phyloP scores from a whole-genome alignment of 345 rosid genomes.

The Geranium rotundifolium region DNA sequence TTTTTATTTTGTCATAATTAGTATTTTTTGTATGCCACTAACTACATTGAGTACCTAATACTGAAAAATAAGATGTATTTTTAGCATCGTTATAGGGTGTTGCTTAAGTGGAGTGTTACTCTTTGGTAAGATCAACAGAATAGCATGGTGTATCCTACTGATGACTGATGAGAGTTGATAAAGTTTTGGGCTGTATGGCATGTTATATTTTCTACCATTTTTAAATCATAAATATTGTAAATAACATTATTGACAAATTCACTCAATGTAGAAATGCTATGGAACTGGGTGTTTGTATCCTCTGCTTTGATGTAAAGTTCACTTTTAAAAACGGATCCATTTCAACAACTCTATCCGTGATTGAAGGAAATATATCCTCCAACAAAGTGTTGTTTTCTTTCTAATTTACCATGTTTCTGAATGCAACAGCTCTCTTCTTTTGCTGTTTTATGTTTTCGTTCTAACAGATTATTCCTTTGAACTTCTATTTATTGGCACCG shows the following conservation, averaged over 20 bases:
- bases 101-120: not conserved
- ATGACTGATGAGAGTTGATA: not conserved
- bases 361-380: no score
- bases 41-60: not conserved
- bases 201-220: not conserved
- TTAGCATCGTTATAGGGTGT: not conserved
- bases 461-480: not conserved
- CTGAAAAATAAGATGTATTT: no score
- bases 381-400: no score
- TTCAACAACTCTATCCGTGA: not conserved
- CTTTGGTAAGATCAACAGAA: no score
- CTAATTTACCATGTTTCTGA: not conserved
- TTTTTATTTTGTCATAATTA: not conserved
- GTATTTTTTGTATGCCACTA: not conserved
- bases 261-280: no score
- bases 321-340: not conserved
- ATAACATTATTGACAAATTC: not conserved
- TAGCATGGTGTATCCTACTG: not conserved
- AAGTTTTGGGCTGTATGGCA: not conserved
- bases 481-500: not conserved
- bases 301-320: not conserved
- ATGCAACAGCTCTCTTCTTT: not conserved
- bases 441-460: not conserved
- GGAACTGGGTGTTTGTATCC: not conserved
- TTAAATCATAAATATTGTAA: not conserved